Conservation (phyloP, 1,139 yeast genomes). For the Yamadazyma friedrichii region DNA sequence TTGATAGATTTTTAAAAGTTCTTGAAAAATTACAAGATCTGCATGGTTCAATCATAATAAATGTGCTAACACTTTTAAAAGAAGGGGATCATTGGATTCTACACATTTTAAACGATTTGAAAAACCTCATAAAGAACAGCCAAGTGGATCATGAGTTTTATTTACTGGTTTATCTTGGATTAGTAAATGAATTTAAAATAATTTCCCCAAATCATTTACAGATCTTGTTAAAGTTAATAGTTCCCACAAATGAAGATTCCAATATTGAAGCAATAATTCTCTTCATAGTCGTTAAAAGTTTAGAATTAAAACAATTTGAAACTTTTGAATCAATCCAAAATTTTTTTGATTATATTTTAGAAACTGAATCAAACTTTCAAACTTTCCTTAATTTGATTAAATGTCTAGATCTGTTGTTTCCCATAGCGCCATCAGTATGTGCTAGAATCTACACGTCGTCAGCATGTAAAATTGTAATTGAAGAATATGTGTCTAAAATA, state of each 20-base stretch:
- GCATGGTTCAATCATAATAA: slow-evolving; percentile 17
- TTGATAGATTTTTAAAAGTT: slow-evolving; percentile 19
- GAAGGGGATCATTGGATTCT: slow-evolving; percentile 8
- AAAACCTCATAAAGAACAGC: slow-evolving; percentile 13
- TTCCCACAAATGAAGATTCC: slow-evolving; percentile 15
- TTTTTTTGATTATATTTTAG: slow-evolving; percentile 24
- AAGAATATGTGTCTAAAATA: slow-evolving; percentile 8
- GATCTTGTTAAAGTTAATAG: slow-evolving; percentile 22
- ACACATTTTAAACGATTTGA: slow-evolving; percentile 16
- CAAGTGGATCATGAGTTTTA: slow-evolving; percentile 13
- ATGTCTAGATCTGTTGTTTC: slow-evolving; percentile 13
- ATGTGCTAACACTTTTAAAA: slow-evolving; percentile 11
- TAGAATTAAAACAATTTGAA: slow-evolving; percentile 18
- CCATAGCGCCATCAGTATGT: slow-evolving; percentile 14
- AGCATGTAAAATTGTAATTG: slow-evolving; percentile 9
- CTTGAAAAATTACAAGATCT: slow-evolving; percentile 19
- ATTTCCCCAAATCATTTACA: slow-evolving; percentile 24
- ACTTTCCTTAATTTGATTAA: slow-evolving; percentile 21
- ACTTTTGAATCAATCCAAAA: slow-evolving; percentile 21
- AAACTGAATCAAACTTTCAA: slow-evolving; percentile 13
- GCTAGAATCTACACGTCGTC: slow-evolving; percentile 13
- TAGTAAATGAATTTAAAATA: slow-evolving; percentile 21
- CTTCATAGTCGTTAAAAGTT: slow-evolving; percentile 24
- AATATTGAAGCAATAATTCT: slow-evolving; percentile 21
- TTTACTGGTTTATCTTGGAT: slow-evolving; percentile 18